Percentiles rank a stretch among this genome's conserved stretches.
Evolutionary conservation across 2,329 filamentous ascomycete genomes (phyloP).

Genomic region (Fusarium concolor): DNA sequence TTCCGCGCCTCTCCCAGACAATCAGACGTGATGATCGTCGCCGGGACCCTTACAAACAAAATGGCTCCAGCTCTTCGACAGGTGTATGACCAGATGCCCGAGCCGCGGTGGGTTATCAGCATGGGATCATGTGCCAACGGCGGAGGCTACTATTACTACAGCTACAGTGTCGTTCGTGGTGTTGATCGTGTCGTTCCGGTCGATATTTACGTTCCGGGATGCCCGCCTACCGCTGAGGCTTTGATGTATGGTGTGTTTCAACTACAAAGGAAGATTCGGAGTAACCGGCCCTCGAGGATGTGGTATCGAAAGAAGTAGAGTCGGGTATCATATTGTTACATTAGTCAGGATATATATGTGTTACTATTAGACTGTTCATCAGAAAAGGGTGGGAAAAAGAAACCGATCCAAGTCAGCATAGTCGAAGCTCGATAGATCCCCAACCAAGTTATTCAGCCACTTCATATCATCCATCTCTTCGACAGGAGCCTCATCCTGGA

Average conservation of each 20-base stretch:
- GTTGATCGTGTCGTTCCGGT: conserved; percentile 75
- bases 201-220: conserved; percentile 76
- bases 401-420: conserved; percentile 59
- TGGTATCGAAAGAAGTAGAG: conserved; percentile 62
- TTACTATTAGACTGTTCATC: accelerated
- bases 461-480: conserved; percentile 40
- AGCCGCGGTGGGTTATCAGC: conserved; percentile 72
- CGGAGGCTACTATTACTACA: conserved; percentile 80
- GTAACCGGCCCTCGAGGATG: conserved; percentile 59
- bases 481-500: not conserved
- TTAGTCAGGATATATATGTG: accelerated
- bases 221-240: conserved; percentile 62
- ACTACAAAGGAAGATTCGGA: conserved; percentile 76
- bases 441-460: conserved; percentile 57
- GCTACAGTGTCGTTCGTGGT: conserved; percentile 73
- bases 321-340: not conserved
- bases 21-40: conserved; percentile 74
- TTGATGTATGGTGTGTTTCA: conserved; percentile 71
- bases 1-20: conserved; percentile 75
- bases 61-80: conserved; percentile 73
- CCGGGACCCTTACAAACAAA: conserved; percentile 75
- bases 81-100: conserved; percentile 76
- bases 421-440: conserved; percentile 58
- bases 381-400: conserved; percentile 40
- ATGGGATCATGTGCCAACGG: conserved; percentile 80